Base-by-base conservation (phyloP, 495 filamentous ascomycete species). In the Talaromyces ruber region DNA sequence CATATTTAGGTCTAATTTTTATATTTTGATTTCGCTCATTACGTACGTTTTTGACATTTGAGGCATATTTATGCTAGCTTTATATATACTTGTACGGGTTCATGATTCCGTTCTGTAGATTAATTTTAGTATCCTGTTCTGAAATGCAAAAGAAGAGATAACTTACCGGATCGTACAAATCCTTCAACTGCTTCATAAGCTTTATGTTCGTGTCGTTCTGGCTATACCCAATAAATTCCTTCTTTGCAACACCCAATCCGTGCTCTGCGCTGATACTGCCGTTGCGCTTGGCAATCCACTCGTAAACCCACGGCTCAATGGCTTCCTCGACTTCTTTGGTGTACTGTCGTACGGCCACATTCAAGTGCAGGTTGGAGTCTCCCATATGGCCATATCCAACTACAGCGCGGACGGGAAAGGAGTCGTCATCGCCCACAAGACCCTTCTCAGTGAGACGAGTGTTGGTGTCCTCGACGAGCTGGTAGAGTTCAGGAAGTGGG, bases 381-480 rank as follows among this genome's bases (percentile, higher is more conserved):
- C 94, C 94, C 90, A 98, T 97, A 73, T 98, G 94, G 11, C 94
- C 94, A 68, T 95, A 98, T 3, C 94, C 94, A n/a, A 95, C 86
- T 21, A 96, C 93, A 50, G 86, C 89, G 1, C 94, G 84, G 4
- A 96, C 91, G 3, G 93, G 91, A 70, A 86, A 79, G 52, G 87
- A 85, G 51, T 92, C 89, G 43, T 83, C 83, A 25, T 91, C 88
- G 32, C 91, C 88, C 16, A 96, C 80, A 6, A 98, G 81, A 1
- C 92, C 93, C 21, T 84, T 84, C 28, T 84, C 78, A 3, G 81
- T 82, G 28, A 98, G 78, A 11, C 87, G 84, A 57, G 83, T 84
- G 62, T 84, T 81, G 37, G 86, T 87, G 65, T 96, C 94, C 61
- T 92, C 89, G 7, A 98, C 95, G 21, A 98, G 81, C 64, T 82